Conservation (phyloP, 1,284 basidiomycete species). For the Trametes polyzona region DNA sequence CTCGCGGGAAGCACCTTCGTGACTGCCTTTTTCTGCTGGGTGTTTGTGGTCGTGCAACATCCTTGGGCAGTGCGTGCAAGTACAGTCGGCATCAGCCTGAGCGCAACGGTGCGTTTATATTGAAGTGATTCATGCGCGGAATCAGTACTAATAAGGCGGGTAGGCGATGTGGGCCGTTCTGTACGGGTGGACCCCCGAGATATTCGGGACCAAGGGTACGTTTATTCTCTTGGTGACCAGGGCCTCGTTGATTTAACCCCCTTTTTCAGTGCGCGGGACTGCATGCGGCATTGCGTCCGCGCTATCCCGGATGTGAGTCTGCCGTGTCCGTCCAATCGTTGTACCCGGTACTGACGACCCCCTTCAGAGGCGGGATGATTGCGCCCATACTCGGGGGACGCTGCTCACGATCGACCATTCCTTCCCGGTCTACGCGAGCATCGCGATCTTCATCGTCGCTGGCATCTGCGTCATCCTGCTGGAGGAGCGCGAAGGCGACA, state of each 20-base stretch:
- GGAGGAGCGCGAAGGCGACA: constrained; percentile 39
- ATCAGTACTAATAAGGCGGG: background rate
- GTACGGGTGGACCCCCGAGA: constrained; percentile 92
- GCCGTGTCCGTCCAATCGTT: background rate
- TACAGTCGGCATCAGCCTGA: constrained; percentile 82
- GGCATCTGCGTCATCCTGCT: constrained; percentile 71
- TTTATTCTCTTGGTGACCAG: background rate
- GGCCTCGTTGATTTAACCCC: background rate
- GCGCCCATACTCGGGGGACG: constrained; percentile 87
- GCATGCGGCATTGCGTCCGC: constrained; percentile 92
- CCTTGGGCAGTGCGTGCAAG: constrained; percentile 73
- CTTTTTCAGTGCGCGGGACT: constrained; percentile 74
- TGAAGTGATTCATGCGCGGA: background rate
- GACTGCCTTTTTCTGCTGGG: constrained; percentile 80
- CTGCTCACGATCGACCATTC: constrained; percentile 74
- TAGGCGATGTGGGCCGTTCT: constrained; percentile 91
- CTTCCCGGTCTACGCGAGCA: constrained; percentile 81
- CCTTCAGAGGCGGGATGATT: constrained; percentile 82
- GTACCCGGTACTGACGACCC: constrained; percentile 6
- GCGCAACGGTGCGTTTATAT: constrained; percentile 65
- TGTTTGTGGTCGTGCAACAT: constrained; percentile 69
- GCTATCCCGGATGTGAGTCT: constrained; percentile 79
- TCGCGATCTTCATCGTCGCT: constrained; percentile 70
- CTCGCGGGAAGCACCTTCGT: constrained; percentile 81
- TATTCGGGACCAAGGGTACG: constrained; percentile 78